Base-by-base conservation (phyloP, 2,329 filamentous ascomycete species). In the Intubia oerlemansii region DNA sequence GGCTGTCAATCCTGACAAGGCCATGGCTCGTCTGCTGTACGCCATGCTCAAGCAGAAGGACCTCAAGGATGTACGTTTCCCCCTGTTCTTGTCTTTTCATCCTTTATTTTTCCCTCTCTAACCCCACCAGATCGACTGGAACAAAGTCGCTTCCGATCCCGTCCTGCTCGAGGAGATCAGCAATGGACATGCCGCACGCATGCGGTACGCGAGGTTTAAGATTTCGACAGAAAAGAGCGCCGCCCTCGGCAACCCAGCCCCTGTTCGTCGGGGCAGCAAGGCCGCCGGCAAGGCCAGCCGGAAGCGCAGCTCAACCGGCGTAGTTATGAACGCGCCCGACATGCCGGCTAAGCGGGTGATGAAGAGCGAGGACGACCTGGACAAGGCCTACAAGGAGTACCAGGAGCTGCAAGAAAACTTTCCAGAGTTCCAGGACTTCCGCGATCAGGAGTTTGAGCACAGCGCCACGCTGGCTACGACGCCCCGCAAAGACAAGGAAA, bases 71-170 rank as follows among this genome's bases (percentile, higher is more conserved):
- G 64, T 69, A 46, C 54, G 64, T 30, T 3, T 15, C 7, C 11
- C n/a, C n/a, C n/a, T n/a, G n/a, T n/a, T n/a, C n/a, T n/a, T n/a
- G n/a, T 15, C 21, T 10, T n/a, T 13, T 23, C n/a, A 10, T 11
- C 16, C 3, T 20, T 5, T 23, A 14, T 10, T 7, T 9, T 17
- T 18, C 12, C 23, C 17, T 7, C 4, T 17, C n/a, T n/a, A n/a
- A n/a, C n/a, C n/a, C n/a, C n/a, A n/a, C n/a, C 31, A 69, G 64
- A 65, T 69, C 40, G 59, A 69, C 42, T 69, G 64, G 64, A 59
- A 59, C 34, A 46, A 54, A 41, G 64, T 69, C 25, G 64, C 64
- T 30, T 44, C 51, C 20, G 59, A 66, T 34, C 60, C 62, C 13
- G 52, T 63, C 27, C 51, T 69, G 8, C 36, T 55, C 15, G 53